A percentile compares a stretch with the other conserved stretches of the same genome.
Evolutionary conservation across 495 filamentous ascomycete genomes (phyloP).

Genomic region (Apiosordaria backusii): DNA sequence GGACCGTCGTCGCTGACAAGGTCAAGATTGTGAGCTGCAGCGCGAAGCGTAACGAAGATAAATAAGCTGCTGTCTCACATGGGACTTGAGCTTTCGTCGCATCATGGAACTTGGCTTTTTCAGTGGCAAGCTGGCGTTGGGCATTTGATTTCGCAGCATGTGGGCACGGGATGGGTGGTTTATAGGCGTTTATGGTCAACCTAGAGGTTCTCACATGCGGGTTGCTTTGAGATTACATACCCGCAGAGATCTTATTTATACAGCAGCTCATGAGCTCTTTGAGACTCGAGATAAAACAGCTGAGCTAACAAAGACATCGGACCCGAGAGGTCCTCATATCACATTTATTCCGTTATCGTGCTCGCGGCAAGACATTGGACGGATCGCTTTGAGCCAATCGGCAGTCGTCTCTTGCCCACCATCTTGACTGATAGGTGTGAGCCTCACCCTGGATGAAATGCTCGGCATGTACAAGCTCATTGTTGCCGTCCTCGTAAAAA

Average conservation of each 20-base stretch:
- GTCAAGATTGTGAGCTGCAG: constrained; percentile 98
- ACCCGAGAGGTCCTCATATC: not conserved
- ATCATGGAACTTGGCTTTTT: not conserved
- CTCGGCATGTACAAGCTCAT: not conserved
- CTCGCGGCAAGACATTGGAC: not conserved
- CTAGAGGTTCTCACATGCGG: not conserved
- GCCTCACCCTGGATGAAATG: not conserved
- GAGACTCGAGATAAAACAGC: not conserved
- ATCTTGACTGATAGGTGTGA: not conserved
- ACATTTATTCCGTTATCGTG: not conserved
- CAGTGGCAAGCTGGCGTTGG: not conserved
- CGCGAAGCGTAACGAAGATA: constrained; percentile 76
- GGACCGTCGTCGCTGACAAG: constrained; percentile 59
- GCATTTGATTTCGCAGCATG: not conserved
- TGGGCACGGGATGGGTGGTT: not conserved
- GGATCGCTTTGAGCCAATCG: not conserved
- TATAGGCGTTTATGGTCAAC: not conserved
- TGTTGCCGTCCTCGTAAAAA: too few relatives aligned
- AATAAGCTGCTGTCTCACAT: constrained; percentile 29
- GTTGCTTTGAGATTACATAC: not conserved
- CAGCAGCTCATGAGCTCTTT: not conserved
- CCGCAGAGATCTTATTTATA: not conserved
- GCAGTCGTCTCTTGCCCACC: not conserved
- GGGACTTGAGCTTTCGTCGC: not conserved
- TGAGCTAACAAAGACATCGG: not conserved